phyloP scores from a whole-genome alignment of 2,329 filamentous ascomycete species.

The Fusarium ramigenum region DNA sequence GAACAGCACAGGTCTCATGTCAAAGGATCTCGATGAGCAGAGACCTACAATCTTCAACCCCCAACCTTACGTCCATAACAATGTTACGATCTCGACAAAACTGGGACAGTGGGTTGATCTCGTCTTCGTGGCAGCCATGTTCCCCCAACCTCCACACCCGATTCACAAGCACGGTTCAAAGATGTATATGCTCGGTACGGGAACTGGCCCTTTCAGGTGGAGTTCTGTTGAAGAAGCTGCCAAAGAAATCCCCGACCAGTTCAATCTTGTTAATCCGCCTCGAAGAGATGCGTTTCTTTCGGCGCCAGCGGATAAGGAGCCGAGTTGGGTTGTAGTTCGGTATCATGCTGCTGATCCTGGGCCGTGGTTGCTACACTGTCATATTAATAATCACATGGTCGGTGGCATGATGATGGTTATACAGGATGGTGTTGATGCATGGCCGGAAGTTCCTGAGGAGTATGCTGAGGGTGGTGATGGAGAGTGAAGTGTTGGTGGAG shows the following conservation, averaged over 20 bases:
- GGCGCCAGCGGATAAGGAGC: slow-evolving; percentile 27
- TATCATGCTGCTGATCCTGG: slow-evolving; percentile 64
- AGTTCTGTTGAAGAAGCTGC: slow-evolving; percentile 62
- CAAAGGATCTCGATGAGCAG: slow-evolving; percentile 48
- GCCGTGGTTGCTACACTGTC: slow-evolving; percentile 65
- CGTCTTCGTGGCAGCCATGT: slow-evolving; percentile 56
- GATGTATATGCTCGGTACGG: slow-evolving; percentile 65
- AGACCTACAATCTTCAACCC: slow-evolving; percentile 59
- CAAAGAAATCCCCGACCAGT: slow-evolving; percentile 55
- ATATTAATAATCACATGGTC: slow-evolving; percentile 62
- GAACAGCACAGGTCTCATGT: slow-evolving; percentile 56
- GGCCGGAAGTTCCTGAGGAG: slow-evolving; percentile 53
- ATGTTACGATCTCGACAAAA: slow-evolving; percentile 59
- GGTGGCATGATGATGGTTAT: slow-evolving; percentile 66
- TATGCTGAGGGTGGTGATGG: slow-evolving; percentile 43
- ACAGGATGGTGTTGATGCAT: slow-evolving; percentile 57
- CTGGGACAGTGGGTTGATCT: slow-evolving; percentile 65
- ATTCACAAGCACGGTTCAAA: slow-evolving; percentile 73
- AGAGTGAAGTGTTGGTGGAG: not conserved
- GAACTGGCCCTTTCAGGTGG: slow-evolving; percentile 61
- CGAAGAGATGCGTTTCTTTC: slow-evolving; percentile 56
- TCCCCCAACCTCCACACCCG: slow-evolving; percentile 62
- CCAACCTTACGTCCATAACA: slow-evolving; percentile 45
- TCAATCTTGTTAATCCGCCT: slow-evolving; percentile 67
- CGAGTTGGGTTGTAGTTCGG: slow-evolving; percentile 59